Evolutionary conservation across 495 filamentous ascomycete species (phyloP), one percentile per base, ranked within the genome.

Genomic region (Saxispiralis lemnorum): DNA sequence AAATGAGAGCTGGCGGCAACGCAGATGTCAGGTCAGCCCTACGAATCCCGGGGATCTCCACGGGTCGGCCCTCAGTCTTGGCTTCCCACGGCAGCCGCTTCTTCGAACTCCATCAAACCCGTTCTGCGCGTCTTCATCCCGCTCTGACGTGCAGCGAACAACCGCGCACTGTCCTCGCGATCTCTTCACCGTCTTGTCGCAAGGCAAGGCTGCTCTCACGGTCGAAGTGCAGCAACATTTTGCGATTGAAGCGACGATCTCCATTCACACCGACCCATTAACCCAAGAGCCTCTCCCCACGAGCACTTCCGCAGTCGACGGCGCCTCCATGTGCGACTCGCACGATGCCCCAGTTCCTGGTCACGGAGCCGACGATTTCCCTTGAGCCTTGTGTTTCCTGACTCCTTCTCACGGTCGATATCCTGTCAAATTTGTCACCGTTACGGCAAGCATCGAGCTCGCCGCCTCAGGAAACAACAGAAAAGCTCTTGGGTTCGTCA

Each of bases 341-440:
- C 54, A 63, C 39, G 49, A 63, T 63, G 59, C 58, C 58, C 51
- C 59, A 46, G 39, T 48, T 39, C 47, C 49, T 49, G 52, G 56
- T 50, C 52, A 43, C 52, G 53, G 55, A 44, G 46, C 46, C 50
- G 52, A 54, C 47, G 38, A 55, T 55, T 60, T 60, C 58, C 59
- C 59, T 63, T 63, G 59, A 63, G 55, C 58, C 56, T 38, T 45
- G 43, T 15, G 47, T 53, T 48, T 48, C 51, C 41, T 59, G 63
- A 18, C 19, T 45, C 32, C 18, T 18, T 28, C 11, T 38, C 31
- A 31, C 46, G 50, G 50, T 49, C 45, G 41, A 48, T 34, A 28
- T 34, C 28, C 45, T 43, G 19, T 35, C 42, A 44, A 44, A 12
- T 20, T 30, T 15, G 18, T 49, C 42, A 53, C 46, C 46, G 46